Conservation (phyloP, 257 asterid species). For the Orobanche coerulescens region DNA sequence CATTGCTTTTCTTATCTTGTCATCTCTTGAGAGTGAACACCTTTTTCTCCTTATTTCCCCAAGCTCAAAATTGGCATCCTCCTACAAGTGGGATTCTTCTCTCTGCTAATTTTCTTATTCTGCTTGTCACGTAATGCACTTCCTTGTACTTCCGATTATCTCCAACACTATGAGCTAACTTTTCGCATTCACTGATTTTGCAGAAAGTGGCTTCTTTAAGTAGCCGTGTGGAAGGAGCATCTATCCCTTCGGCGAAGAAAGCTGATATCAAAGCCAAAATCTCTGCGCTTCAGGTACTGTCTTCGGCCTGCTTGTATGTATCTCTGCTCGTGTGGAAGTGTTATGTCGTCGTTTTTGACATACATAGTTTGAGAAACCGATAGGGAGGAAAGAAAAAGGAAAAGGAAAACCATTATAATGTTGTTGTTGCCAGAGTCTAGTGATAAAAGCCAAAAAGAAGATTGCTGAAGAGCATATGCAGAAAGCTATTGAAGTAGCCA, state of each 20-base stretch:
- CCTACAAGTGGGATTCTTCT: background rate
- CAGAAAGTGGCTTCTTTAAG: conserved; percentile 84
- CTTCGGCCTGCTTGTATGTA: background rate
- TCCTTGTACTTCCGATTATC: background rate
- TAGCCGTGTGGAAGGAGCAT: conserved; percentile 75
- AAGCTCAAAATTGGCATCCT: background rate
- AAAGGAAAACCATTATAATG: background rate
- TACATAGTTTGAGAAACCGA: conserved; percentile 9
- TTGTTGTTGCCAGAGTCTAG: conserved; percentile 53
- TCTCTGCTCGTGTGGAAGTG: background rate
- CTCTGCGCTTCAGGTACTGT: conserved; percentile 67
- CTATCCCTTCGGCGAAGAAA: conserved; percentile 72
- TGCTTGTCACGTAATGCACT: background rate
- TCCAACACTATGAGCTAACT: background rate
- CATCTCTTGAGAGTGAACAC: background rate
- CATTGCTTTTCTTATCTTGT: background rate
- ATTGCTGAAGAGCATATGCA: conserved; percentile 72
- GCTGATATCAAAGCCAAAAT: conserved; percentile 77
- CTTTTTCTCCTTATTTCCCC: background rate
- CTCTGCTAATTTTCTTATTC: background rate
- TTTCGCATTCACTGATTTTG: conserved; percentile 23
- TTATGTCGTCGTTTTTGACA: too few species aligned
- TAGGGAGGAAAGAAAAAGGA: background rate
- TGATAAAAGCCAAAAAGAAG: conserved; percentile 74
- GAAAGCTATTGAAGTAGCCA: conserved; percentile 62